Evolutionary conservation across 2,329 filamentous ascomycete species (phyloP).

Genomic region (Fusarium sp.): DNA sequence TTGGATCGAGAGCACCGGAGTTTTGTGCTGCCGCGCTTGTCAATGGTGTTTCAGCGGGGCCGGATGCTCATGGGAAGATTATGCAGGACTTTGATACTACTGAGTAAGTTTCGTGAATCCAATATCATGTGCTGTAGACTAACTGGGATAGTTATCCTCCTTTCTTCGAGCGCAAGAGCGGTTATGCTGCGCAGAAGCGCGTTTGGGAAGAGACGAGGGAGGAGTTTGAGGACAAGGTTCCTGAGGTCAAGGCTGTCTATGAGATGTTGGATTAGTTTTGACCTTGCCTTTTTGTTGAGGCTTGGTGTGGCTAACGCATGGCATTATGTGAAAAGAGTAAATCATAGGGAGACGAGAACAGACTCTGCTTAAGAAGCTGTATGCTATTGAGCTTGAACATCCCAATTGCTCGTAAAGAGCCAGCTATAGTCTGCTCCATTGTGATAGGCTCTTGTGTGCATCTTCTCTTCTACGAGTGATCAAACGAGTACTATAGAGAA

Average conservation of each 20-base stretch:
- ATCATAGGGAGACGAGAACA: no score
- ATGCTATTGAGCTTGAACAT: no score
- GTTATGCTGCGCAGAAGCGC: conserved; percentile 35
- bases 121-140: background rate
- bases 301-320: background rate
- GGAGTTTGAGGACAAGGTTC: conserved; percentile 42
- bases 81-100: conserved; percentile 53
- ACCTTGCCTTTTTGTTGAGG: no score
- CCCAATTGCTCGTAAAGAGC: fast-evolving
- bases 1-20: conserved; percentile 51
- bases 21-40: conserved; percentile 53
- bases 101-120: conserved; percentile 42
- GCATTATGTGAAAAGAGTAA: background rate
- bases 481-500: no score
- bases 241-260: conserved; percentile 41
- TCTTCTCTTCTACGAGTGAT: no score
- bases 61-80: conserved; percentile 51
- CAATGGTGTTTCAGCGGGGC: conserved; percentile 50
- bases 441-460: no score
- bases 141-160: conserved; percentile 48
- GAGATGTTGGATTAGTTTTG: conserved; percentile 28
- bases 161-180: conserved; percentile 50
- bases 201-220: conserved; percentile 43
- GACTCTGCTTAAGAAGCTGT: no score
- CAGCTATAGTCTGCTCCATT: no score